A percentile compares a stretch with the other conserved stretches of the same genome.
phyloP scores from a whole-genome alignment of 768 basidiomycete species.

The Suillus tomentosus region DNA sequence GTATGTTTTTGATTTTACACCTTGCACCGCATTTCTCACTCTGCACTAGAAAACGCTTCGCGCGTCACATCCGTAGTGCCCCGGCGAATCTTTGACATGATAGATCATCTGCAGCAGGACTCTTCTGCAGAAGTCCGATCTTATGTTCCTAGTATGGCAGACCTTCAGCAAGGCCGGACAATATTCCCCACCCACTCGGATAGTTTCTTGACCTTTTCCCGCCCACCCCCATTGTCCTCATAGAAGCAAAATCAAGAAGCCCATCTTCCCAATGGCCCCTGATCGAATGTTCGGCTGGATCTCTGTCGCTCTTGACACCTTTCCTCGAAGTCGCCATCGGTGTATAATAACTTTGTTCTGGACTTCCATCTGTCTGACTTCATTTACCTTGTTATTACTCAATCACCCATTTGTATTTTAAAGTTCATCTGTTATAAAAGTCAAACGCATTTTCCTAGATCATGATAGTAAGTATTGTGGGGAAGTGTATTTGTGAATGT shows the following conservation, averaged over 20 bases:
- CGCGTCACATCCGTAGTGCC: slow-evolving; percentile 25
- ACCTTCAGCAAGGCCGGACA: slow-evolving; percentile 16
- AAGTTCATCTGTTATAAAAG: slow-evolving; percentile 3
- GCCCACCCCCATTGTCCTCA: slow-evolving; percentile 33
- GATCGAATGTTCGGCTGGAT: not conserved
- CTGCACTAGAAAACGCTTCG: not conserved
- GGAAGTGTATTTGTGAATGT: not conserved
- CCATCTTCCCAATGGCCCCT: not conserved
- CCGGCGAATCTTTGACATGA: slow-evolving; percentile 40
- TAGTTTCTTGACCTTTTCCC: slow-evolving; percentile 40
- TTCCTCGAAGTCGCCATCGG: slow-evolving; percentile 2
- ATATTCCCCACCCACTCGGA: slow-evolving; percentile 19
- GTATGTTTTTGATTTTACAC: slow-evolving; percentile 41
- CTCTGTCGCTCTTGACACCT: not conserved
- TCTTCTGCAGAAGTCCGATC: slow-evolving; percentile 61
- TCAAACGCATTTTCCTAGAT: slow-evolving; percentile 5
- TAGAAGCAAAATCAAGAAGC: slow-evolving; percentile 2
- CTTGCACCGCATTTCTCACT: slow-evolving; percentile 7
- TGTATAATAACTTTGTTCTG: slow-evolving; percentile 6
- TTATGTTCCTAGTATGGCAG: slow-evolving; percentile 47
- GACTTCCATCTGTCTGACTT: slow-evolving; percentile 5
- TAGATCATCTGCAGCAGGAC: slow-evolving; percentile 54
- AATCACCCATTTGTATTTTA: slow-evolving; percentile 8
- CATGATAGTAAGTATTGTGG: not conserved
- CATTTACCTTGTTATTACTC: slow-evolving; percentile 4